Evolutionary conservation across 306 rosid genomes (phyloP).

Genomic region (Gleditsia sinensis): DNA sequence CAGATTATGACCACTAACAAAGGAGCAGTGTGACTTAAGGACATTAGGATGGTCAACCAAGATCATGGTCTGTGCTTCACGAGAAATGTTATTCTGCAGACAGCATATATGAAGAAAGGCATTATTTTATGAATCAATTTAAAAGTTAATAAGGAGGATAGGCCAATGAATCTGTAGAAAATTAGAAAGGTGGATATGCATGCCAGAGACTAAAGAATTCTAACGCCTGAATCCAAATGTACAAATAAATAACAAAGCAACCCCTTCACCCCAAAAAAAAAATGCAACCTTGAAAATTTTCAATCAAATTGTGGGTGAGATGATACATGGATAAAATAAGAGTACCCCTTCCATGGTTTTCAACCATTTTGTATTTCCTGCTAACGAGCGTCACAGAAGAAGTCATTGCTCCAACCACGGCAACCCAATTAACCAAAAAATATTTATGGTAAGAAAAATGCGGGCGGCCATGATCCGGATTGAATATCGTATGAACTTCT

Average conservation of each 20-base stretch:
- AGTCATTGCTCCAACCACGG: background rate
- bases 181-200: background rate
- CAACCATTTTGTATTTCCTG: background rate
- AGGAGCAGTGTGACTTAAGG: slow-evolving; percentile 87
- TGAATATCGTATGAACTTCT: background rate
- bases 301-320: background rate
- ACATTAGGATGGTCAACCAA: slow-evolving; percentile 93
- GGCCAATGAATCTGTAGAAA: background rate
- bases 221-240: background rate
- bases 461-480: background rate
- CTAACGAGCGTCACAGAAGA: background rate
- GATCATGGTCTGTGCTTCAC: slow-evolving; percentile 94
- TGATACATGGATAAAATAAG: background rate
- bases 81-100: slow-evolving; percentile 71
- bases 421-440: background rate
- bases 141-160: background rate
- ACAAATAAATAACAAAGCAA: background rate
- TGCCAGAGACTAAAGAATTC: background rate
- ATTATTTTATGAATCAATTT: background rate
- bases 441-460: background rate
- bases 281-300: background rate
- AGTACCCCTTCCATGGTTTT: background rate
- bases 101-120: background rate
- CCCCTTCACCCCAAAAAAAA: too few relatives aligned
- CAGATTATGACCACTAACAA: slow-evolving; percentile 76